Percentiles rank a stretch among this genome's conserved stretches.
Evolutionary conservation across 805 yeast species (phyloP).

Genomic region (Ogataea angusta): DNA sequence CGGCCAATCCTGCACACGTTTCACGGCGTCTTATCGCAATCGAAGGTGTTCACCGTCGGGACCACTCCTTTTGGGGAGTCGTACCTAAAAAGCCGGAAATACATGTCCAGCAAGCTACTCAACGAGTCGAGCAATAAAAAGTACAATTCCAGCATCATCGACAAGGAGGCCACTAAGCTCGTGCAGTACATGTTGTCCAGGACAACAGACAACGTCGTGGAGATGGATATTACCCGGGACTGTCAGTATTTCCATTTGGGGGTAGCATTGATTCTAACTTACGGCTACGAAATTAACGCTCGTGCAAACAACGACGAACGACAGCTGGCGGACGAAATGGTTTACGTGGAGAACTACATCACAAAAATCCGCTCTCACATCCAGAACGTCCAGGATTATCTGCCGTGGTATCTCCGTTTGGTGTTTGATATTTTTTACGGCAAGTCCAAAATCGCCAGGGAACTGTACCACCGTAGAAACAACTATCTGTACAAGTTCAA

Average conservation of each 20-base stretch:
- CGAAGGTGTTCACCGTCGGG: conserved; percentile 61
- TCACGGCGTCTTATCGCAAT: conserved; percentile 55
- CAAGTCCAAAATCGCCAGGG: conserved; percentile 19
- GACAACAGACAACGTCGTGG: conserved; percentile 25
- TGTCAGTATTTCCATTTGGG: conserved; percentile 51
- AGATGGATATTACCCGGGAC: conserved; percentile 38
- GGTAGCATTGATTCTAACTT: conserved; percentile 49
- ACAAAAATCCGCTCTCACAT: conserved; percentile 56
- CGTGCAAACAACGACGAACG: conserved; percentile 36
- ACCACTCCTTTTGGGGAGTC: conserved; percentile 57
- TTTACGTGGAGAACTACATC: conserved; percentile 53
- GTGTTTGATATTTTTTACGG: conserved; percentile 15
- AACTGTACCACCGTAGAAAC: conserved; percentile 43
- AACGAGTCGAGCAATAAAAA: conserved; percentile 36
- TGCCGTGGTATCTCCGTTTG: conserved; percentile 41
- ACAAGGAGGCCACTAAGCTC: conserved; percentile 35
- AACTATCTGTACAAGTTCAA: conserved; percentile 43
- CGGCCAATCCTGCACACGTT: conserved; percentile 67
- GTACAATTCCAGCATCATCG: conserved; percentile 34
- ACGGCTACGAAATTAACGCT: conserved; percentile 48
- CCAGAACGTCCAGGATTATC: conserved; percentile 51
- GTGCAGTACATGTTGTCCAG: conserved; percentile 11
- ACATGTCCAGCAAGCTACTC: conserved; percentile 41
- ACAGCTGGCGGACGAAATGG: conserved; percentile 47
- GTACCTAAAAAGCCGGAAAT: conserved; percentile 46